Base-by-base conservation (phyloP, 2,329 filamentous ascomycete genomes). In the Alternaria incomplexa region DNA sequence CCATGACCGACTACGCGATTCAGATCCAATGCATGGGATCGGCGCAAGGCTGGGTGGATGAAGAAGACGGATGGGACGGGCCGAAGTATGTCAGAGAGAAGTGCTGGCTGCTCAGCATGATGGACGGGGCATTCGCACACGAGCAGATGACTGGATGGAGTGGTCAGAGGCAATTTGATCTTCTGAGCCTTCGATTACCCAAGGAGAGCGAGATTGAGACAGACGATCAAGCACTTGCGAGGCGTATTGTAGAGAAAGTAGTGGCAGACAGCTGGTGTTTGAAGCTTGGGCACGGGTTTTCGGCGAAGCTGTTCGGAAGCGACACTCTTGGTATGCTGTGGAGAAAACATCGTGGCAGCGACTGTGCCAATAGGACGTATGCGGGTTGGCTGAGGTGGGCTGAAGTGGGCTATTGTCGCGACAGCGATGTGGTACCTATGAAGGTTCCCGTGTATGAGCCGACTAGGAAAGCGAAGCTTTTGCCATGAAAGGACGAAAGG, bases 1-100 rank as follows among this genome's bases (percentile, higher is more conserved):
- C 84, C 65, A 78, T 88, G 68, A 84, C 83, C 3, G 86, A 89
- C 67, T 89, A 88, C 65, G 86, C 87, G 58, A 83, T 85, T 44
- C 86, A 89, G 63, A 86, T 85, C 4, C 85, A 87, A 63, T 84
- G 80, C 4, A 81, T 87, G 64, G 81, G 80, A 7, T 76, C 85
- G 74, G 85, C 84, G 1, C 83, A 87, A 82, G 82, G 83, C 2
- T 81, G 85, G 6, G 70, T 87, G 0, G 86, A 88, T 63, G 77
- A 81, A 4, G 81, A 83, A 28, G 83, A 81, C 28, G 77, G 73
- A 1, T 89, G 86, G 86, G 75, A 88, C 69, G 86, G 87, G 1
- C 86, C 87, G 0, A 73, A 77, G 36, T 88, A 88, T 65, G 79
- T 81, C 3, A 74, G 78, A 3, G 71, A 85, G 56, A 70, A 70